phyloP scores from a whole-genome alignment of 2,329 filamentous ascomycete species.

The Sporothrix dimorphospora region DNA sequence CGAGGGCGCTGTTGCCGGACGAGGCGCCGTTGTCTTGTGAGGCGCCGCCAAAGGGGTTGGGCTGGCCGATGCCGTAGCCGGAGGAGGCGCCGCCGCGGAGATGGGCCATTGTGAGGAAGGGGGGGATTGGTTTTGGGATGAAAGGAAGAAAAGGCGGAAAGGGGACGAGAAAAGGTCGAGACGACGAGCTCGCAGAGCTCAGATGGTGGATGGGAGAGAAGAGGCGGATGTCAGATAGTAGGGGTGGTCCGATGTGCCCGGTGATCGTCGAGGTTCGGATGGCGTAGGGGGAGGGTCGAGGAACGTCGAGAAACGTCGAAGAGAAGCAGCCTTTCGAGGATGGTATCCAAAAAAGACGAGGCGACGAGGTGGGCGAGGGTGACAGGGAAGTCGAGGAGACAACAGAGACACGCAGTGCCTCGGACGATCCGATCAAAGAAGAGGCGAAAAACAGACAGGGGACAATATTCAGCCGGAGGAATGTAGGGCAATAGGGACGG shows the following conservation, averaged over 20 bases:
- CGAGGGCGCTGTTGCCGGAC: slow-evolving; percentile 77
- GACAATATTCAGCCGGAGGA: too few relatives aligned
- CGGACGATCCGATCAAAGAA: not conserved
- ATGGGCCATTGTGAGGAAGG: slow-evolving; percentile 45
- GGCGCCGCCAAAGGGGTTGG: slow-evolving; percentile 69
- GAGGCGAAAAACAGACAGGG: not conserved
- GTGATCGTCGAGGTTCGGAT: not conserved
- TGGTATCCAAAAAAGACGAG: not conserved
- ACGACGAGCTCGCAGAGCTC: not conserved
- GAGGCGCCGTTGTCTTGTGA: slow-evolving; percentile 50
- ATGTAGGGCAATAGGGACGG: too few relatives aligned
- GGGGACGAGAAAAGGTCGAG: not conserved
- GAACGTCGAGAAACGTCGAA: not conserved
- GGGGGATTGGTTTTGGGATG: not conserved
- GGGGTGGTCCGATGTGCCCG: not conserved
- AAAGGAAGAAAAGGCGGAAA: not conserved
- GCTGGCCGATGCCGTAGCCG: slow-evolving; percentile 80
- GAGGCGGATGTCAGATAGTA: not conserved
- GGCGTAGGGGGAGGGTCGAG: not conserved
- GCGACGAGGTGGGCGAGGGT: not conserved
- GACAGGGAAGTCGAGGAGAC: not conserved
- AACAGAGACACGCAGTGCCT: not conserved
- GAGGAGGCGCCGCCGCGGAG: slow-evolving; percentile 61
- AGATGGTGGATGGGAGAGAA: not conserved
- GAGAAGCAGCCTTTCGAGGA: not conserved